Evolutionary conservation across 495 filamentous ascomycete genomes (phyloP).

Genomic region (Annulohypoxylon nitens): DNA sequence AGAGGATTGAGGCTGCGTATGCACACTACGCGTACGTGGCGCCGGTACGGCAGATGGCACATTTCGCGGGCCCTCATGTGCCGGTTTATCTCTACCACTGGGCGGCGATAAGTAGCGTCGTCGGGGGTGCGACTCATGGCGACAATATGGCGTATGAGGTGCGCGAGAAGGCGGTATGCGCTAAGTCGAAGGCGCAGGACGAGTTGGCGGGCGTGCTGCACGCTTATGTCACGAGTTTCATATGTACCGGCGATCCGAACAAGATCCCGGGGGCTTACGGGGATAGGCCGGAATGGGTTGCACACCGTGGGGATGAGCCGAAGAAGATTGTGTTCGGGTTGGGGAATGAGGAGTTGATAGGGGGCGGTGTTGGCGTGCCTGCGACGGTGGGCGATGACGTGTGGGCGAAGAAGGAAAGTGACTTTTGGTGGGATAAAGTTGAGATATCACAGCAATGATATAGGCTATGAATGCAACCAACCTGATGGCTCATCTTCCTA

Average conservation of each 20-base stretch:
- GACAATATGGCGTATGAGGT: constrained; percentile 9
- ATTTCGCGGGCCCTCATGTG: neutral
- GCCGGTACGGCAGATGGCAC: constrained; percentile 6
- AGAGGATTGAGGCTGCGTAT: neutral
- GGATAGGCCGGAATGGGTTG: constrained; percentile 6
- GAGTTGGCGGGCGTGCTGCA: constrained; percentile 5
- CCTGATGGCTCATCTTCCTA: neutral
- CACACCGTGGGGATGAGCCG: neutral
- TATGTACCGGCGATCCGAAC: constrained; percentile 6
- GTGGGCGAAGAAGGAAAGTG: constrained; percentile 7
- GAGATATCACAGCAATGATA: constrained; percentile 10
- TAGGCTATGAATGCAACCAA: neutral
- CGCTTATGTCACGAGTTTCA: constrained; percentile 1
- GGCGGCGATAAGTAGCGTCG: neutral
- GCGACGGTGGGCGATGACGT: neutral
- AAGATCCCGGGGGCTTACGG: neutral
- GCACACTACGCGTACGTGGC: constrained; percentile 4
- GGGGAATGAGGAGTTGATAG: constrained; percentile 5
- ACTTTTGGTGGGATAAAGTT: constrained; percentile 9
- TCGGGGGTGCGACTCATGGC: neutral
- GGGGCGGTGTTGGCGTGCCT: neutral
- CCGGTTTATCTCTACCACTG: neutral
- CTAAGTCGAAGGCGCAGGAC: neutral
- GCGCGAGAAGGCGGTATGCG: neutral
- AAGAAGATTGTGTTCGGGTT: constrained; percentile 5